phyloP scores from a whole-genome alignment of 306 rosid species.

The Potentilla sterilis region DNA sequence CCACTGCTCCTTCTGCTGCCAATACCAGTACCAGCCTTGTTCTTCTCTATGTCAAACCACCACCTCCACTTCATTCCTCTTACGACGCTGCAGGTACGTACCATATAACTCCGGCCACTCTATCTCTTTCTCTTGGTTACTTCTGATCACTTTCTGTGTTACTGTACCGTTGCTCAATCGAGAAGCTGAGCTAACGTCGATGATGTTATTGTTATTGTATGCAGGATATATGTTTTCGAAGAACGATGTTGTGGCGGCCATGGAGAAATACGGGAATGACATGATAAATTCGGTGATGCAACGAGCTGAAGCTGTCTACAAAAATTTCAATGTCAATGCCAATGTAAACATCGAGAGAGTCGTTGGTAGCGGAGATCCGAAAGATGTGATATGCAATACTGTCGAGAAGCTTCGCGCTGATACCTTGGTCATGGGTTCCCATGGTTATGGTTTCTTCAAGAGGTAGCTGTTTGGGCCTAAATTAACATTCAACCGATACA shows the following conservation, averaged over 20 bases:
- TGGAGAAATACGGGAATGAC: slow-evolving; percentile 49
- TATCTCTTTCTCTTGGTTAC: not conserved
- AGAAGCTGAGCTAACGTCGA: not conserved
- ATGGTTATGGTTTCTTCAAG: slow-evolving; percentile 78
- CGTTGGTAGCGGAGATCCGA: slow-evolving; percentile 68
- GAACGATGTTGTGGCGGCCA: slow-evolving; percentile 40
- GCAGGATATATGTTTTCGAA: slow-evolving; percentile 59
- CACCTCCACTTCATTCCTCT: slow-evolving; percentile 51
- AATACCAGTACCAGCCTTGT: slow-evolving; percentile 34
- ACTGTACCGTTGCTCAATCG: no score
- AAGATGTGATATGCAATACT: slow-evolving; percentile 58
- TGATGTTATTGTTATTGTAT: not conserved
- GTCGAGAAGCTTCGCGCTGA: slow-evolving; percentile 61
- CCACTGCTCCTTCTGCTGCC: slow-evolving; percentile 16
- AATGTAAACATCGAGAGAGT: slow-evolving; percentile 59
- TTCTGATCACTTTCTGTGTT: not conserved
- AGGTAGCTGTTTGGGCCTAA: no score
- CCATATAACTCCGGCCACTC: not conserved
- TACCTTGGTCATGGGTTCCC: slow-evolving; percentile 80
- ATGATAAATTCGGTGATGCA: slow-evolving; percentile 66
- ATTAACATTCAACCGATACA: no score
- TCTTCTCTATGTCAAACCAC: slow-evolving; percentile 77
- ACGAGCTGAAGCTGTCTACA: slow-evolving; percentile 61
- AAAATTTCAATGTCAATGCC: slow-evolving; percentile 27
- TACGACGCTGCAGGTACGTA: slow-evolving; percentile 65